Conservation (phyloP, 768 basidiomycete species). For the Dictyophora rubrovolvata region DNA sequence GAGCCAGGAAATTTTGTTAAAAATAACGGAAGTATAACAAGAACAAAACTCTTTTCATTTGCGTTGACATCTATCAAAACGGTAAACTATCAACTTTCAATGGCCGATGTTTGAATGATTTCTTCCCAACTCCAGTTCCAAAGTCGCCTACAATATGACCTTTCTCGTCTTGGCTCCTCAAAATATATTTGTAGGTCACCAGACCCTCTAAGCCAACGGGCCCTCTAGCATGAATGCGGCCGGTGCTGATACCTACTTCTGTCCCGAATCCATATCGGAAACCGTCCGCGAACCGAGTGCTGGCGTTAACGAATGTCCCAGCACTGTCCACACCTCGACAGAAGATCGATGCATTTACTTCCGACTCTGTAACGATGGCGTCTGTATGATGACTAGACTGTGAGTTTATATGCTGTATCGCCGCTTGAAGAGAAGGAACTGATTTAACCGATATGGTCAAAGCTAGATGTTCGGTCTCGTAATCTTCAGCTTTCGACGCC, state of each 20-base stretch:
- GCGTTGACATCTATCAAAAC: conserved; percentile 24
- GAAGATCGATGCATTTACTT: conserved; percentile 55
- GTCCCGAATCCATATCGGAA: conserved; percentile 96
- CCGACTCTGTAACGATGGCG: conserved; percentile 77
- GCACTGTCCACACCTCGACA: conserved; percentile 85
- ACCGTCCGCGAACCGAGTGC: conserved; percentile 93
- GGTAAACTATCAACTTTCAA: conserved; percentile 37
- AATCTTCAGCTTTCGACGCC: conserved; percentile 51
- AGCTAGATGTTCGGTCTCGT: conserved; percentile 81
- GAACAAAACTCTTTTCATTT: too few species aligned
- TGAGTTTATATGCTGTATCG: conserved; percentile 82
- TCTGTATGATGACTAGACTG: conserved; percentile 97
- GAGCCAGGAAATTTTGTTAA: too few species aligned
- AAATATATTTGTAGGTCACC: conserved; percentile 93
- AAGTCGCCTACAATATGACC: conserved; percentile 89
- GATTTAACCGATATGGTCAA: conserved; percentile 73
- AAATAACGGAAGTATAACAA: too few species aligned
- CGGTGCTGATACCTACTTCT: conserved; percentile 96
- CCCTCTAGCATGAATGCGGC: conserved; percentile 91
- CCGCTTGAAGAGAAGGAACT: conserved; percentile 59
- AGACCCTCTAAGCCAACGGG: conserved; percentile 92
- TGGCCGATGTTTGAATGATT: conserved; percentile 53
- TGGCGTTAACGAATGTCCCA: conserved; percentile 89
- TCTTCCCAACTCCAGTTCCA: conserved; percentile 58
- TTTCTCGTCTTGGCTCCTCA: conserved; percentile 58